Conservation (phyloP, 352 stramenopile species). For the Phytophthora fragariaefolia region DNA sequence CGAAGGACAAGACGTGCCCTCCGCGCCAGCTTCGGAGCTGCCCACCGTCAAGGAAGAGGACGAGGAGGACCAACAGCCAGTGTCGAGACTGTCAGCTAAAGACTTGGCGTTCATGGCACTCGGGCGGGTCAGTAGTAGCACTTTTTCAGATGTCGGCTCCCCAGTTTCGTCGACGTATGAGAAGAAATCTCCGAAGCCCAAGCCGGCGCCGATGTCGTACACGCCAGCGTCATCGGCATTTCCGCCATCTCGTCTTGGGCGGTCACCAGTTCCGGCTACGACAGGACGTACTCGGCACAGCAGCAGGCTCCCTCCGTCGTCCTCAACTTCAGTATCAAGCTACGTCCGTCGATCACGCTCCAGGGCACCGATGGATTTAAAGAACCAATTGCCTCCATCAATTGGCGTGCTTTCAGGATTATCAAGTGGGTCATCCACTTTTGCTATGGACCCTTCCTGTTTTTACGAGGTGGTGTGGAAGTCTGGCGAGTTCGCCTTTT, state of each 20-base stretch:
- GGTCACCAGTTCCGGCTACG: slow-evolving; percentile 32
- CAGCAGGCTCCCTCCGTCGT: slow-evolving; percentile 18
- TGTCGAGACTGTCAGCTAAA: slow-evolving; percentile 32
- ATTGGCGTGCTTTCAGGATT: slow-evolving; percentile 69
- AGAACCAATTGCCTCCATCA: slow-evolving; percentile 63
- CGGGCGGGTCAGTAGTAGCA: slow-evolving; percentile 30
- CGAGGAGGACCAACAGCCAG: slow-evolving; percentile 17
- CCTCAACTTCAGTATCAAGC: slow-evolving; percentile 24
- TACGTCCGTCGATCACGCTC: slow-evolving; percentile 51
- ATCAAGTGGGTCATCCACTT: slow-evolving; percentile 63
- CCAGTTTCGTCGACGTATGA: slow-evolving; percentile 28
- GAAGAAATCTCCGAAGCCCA: slow-evolving; percentile 14
- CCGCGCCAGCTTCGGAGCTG: slow-evolving; percentile 26
- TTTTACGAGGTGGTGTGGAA: slow-evolving; percentile 76
- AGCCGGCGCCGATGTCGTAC: slow-evolving; percentile 35
- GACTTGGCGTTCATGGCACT: slow-evolving; percentile 43
- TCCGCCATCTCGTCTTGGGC: slow-evolving; percentile 29
- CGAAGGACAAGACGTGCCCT: slow-evolving; percentile 12
- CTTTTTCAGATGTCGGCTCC: slow-evolving; percentile 34
- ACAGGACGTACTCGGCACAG: slow-evolving; percentile 15
- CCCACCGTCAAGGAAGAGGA: slow-evolving; percentile 34
- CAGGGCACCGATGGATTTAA: slow-evolving; percentile 53
- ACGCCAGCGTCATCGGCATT: slow-evolving; percentile 37
- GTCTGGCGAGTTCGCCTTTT: slow-evolving; percentile 75
- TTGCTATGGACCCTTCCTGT: slow-evolving; percentile 51